Evolutionary conservation across 1,284 basidiomycete genomes (phyloP).

Genomic region (Irpex sp.): DNA sequence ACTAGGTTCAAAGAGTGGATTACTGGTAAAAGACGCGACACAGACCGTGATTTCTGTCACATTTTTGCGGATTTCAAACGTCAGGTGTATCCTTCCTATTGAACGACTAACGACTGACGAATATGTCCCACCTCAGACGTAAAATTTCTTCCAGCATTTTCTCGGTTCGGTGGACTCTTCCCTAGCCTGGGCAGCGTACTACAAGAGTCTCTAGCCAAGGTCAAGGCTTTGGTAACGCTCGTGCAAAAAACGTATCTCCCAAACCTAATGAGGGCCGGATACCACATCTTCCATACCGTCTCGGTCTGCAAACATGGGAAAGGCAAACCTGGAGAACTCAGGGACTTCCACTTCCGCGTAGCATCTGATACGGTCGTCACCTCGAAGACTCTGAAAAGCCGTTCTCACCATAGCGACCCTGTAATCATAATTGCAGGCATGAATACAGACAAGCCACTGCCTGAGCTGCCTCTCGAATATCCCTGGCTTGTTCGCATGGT

Average conservation of each 20-base stretch:
- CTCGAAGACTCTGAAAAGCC: conserved; percentile 13
- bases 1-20: conserved; percentile 16
- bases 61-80: conserved; percentile 30
- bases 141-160: conserved; percentile 25
- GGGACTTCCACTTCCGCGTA: conserved; percentile 27
- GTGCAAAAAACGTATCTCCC: conserved; percentile 6
- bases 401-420: conserved; percentile 13
- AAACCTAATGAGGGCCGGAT: conserved; percentile 6
- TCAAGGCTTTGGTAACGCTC: conserved; percentile 8
- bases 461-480: conserved; percentile 15
- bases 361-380: conserved; percentile 17
- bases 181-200: conserved; percentile 18
- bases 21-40: too few species aligned
- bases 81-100: too few species aligned
- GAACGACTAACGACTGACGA: too few species aligned
- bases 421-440: conserved; percentile 34
- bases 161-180: conserved; percentile 24
- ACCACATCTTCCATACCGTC: conserved; percentile 16
- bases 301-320: background rate
- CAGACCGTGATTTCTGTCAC: conserved; percentile 26
- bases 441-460: conserved; percentile 21
- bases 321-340: background rate
- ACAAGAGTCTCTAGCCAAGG: conserved; percentile 18
- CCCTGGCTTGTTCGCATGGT: conserved; percentile 28
- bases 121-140: conserved; percentile 19